Percentiles rank a stretch among this genome's conserved stretches.
Conservation (phyloP, 345 rosid genomes). For the Reutealis trisperma region DNA sequence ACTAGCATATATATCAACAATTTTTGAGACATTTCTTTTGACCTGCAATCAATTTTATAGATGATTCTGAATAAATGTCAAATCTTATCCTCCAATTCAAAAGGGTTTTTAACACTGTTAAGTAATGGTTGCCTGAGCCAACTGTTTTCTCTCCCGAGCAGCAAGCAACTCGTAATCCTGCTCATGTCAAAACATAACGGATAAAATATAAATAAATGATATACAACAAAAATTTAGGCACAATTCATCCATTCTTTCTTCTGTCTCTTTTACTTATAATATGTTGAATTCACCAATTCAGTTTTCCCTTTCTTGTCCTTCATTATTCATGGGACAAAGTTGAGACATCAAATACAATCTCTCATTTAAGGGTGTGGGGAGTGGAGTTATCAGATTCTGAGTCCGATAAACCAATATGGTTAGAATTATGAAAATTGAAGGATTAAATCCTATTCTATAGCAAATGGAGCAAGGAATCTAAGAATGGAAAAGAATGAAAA, state of each 20-base stretch:
- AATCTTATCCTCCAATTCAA: background rate
- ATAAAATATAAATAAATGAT: background rate
- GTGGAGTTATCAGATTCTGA: background rate
- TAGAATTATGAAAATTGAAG: background rate
- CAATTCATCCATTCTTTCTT: background rate
- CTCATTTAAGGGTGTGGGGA: background rate
- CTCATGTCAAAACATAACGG: constrained; percentile 16
- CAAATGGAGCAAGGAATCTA: no score
- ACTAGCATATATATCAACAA: background rate
- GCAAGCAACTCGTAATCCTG: constrained; percentile 64
- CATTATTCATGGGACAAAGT: background rate
- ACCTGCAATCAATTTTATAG: background rate
- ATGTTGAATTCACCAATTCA: background rate
- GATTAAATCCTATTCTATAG: no score
- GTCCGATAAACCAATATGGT: background rate
- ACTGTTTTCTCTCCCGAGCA: constrained; percentile 34
- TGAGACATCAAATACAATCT: background rate
- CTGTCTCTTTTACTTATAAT: background rate
- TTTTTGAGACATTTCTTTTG: background rate
- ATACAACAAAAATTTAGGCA: background rate
- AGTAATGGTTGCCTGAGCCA: constrained; percentile 49
- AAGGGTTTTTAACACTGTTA: constrained; percentile 10
- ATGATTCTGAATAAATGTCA: no score
- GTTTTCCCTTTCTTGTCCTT: background rate
- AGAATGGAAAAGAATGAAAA: no score